Evolutionary conservation across 2,329 filamentous ascomycete species (phyloP).

Genomic region (Endothia cerciana): DNA sequence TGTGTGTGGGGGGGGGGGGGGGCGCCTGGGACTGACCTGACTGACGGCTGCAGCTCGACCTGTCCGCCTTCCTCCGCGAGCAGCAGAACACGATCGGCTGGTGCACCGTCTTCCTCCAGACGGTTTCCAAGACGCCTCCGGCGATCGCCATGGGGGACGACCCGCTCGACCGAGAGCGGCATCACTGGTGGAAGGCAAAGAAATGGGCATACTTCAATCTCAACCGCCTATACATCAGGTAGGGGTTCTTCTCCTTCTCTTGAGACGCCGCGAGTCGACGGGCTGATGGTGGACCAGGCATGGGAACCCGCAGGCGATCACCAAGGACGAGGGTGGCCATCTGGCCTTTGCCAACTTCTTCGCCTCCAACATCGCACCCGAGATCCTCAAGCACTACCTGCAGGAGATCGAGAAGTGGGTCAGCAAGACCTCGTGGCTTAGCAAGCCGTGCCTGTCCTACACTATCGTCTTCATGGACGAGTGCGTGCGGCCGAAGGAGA

Average conservation of each 20-base stretch:
- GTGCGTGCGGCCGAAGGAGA: slow-evolving; percentile 94
- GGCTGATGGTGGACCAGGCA: slow-evolving; percentile 63
- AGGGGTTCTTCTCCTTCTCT: slow-evolving; percentile 34
- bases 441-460: slow-evolving; percentile 90
- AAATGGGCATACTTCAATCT: slow-evolving; percentile 99
- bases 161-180: slow-evolving; percentile 82
- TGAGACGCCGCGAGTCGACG: background rate
- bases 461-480: slow-evolving; percentile 95
- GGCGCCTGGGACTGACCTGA: background rate
- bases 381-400: slow-evolving; percentile 94
- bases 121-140: slow-evolving; percentile 84
- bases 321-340: slow-evolving; percentile 72
- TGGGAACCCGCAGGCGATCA: slow-evolving; percentile 79
- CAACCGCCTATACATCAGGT: slow-evolving; percentile 93
- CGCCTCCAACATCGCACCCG: slow-evolving; percentile 86
- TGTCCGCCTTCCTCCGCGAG: slow-evolving; percentile 76
- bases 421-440: slow-evolving; percentile 90
- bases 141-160: slow-evolving; percentile 78
- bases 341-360: slow-evolving; percentile 87
- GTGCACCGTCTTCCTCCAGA: slow-evolving; percentile 93
- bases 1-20: too few relatives aligned
- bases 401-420: slow-evolving; percentile 98
- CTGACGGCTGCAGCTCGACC: slow-evolving; percentile 76
- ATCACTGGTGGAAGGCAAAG: slow-evolving; percentile 99
- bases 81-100: slow-evolving; percentile 87